Evolutionary conservation across 1,284 basidiomycete species (phyloP), one percentile per base, ranked within the genome.

Genomic region (Ceratobasidium sp.): DNA sequence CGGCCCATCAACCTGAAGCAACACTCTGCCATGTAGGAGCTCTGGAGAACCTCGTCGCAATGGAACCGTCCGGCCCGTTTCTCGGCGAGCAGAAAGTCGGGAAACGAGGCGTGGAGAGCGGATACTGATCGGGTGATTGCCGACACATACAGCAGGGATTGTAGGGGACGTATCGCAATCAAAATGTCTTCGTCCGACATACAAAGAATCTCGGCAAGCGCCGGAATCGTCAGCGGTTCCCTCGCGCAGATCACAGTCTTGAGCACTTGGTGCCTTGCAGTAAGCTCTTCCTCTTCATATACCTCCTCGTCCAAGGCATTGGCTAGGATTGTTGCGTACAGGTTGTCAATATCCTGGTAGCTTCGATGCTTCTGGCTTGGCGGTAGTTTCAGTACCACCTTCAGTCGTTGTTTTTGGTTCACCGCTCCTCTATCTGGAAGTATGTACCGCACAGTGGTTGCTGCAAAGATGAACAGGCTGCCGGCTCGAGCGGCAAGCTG

Each of bases 391-490:
- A 55, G n/a, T 20, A 55, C 20, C 10, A 38, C n/a, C 4, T 34
- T 20, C 13, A 55, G 34, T 13, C 53, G 31, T 4, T n/a, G 32
- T 12, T n/a, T 29, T 1, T 7, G 34, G 38, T 55, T 35, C 5
- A 38, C n/a, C 1, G 29, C 25, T 6, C 10, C 17, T 17, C 13
- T 38, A 13, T 22, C 15, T 12, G 15, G 2, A 17, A 8, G 31
- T 29, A 57, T 55, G 34, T 55, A 55, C 34, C 53, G 53, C 2
- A 55, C 53, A 13, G 34, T 17, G 4, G 64, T 68, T 15, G 69
- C 52, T 10, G 69, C 69, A 17, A 22, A 49, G 29, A 70, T 68
- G 64, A 70, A 70, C 13, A 70, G 53, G 3, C 20, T 60, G 10
- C 42, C 52, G 3, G 69, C 68, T 3, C 40, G 25, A 20, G 42